phyloP scores from a whole-genome alignment of 176 grass and related monocot genomes.

The Oryza brachyantha region DNA sequence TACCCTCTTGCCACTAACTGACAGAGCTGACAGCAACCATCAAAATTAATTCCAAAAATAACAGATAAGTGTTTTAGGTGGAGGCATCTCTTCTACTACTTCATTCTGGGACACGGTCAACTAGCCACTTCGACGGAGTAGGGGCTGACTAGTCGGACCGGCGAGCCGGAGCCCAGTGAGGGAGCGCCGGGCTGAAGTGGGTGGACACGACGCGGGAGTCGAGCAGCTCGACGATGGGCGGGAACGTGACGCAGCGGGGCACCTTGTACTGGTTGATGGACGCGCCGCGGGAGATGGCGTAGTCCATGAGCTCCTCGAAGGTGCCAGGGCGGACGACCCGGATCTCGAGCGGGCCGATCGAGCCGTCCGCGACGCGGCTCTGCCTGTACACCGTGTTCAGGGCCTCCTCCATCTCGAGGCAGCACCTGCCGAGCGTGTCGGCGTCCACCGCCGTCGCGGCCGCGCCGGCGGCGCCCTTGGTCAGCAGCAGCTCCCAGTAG shows the following conservation, averaged over 20 bases:
- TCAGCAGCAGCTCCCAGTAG: constrained; percentile 87
- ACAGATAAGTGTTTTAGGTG: constrained; percentile 7
- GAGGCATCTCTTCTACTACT: constrained; percentile 11
- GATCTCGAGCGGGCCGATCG: constrained; percentile 92
- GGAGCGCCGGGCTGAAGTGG: constrained; percentile 79
- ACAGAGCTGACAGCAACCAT: constrained; percentile 29
- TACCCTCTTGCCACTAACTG: constrained; percentile 23
- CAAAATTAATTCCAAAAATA: constrained; percentile 32
- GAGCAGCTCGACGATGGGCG: constrained; percentile 82
- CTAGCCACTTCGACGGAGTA: too few species aligned
- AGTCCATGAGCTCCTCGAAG: constrained; percentile 96
- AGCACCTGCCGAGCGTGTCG: constrained; percentile 57
- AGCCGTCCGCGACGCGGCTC: constrained; percentile 84
- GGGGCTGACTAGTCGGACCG: constrained; percentile 28
- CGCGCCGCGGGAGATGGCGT: constrained; percentile 84
- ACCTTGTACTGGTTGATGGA: constrained; percentile 98
- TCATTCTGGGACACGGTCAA: constrained; percentile 5
- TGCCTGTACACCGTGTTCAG: constrained; percentile 87
- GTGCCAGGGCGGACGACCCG: constrained; percentile 70
- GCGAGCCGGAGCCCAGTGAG: constrained; percentile 59
- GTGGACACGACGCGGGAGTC: constrained; percentile 84
- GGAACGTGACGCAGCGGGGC: constrained; percentile 84
- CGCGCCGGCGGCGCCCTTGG: neutral
- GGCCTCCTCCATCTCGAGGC: constrained; percentile 83
- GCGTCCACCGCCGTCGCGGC: neutral